phyloP scores from a whole-genome alignment of 2,329 filamentous ascomycete species.

The Zalaria sp. region DNA sequence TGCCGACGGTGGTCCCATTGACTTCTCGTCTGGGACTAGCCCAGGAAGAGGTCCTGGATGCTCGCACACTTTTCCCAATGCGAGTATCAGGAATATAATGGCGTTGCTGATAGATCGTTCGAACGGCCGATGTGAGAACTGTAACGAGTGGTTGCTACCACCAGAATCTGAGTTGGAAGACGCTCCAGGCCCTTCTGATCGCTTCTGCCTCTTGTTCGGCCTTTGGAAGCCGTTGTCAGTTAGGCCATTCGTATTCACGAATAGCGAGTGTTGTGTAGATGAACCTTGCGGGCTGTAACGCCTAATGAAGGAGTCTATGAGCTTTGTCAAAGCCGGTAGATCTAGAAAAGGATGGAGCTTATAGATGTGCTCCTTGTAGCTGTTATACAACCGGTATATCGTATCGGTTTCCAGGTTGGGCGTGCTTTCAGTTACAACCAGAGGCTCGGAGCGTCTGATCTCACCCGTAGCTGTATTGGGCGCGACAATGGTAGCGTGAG shows the following conservation, averaged over 20 bases:
- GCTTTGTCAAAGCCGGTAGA: slow-evolving; percentile 33
- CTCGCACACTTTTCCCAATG: slow-evolving; percentile 70
- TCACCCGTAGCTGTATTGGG: slow-evolving; percentile 15
- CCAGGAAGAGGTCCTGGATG: slow-evolving; percentile 36
- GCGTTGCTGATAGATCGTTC: slow-evolving; percentile 64
- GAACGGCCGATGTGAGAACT: slow-evolving; percentile 12
- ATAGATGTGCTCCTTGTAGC: slow-evolving; percentile 47
- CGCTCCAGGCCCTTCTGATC: slow-evolving; percentile 9
- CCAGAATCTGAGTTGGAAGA: slow-evolving; percentile 9
- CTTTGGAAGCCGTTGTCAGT: slow-evolving; percentile 2
- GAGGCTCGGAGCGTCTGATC: slow-evolving; percentile 14
- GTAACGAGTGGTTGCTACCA: slow-evolving; percentile 8
- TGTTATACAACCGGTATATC: slow-evolving; percentile 35
- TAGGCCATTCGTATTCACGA: slow-evolving; percentile 2
- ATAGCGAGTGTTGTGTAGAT: slow-evolving; percentile 4
- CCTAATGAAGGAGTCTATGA: slow-evolving; percentile 37
- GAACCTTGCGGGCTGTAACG: slow-evolving; percentile 28
- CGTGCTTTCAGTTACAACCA: slow-evolving; percentile 30
- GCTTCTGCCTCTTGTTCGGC: slow-evolving; percentile 2
- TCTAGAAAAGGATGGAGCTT: slow-evolving; percentile 52
- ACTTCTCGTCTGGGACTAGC: slow-evolving; percentile 38
- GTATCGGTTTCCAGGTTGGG: slow-evolving; percentile 37
- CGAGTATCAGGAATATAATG: slow-evolving; percentile 68
- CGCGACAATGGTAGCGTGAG: slow-evolving; percentile 8
- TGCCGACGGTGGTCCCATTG: slow-evolving; percentile 3